Evolutionary conservation across 768 basidiomycete species (phyloP).

Genomic region (Psilocybe azurescens): DNA sequence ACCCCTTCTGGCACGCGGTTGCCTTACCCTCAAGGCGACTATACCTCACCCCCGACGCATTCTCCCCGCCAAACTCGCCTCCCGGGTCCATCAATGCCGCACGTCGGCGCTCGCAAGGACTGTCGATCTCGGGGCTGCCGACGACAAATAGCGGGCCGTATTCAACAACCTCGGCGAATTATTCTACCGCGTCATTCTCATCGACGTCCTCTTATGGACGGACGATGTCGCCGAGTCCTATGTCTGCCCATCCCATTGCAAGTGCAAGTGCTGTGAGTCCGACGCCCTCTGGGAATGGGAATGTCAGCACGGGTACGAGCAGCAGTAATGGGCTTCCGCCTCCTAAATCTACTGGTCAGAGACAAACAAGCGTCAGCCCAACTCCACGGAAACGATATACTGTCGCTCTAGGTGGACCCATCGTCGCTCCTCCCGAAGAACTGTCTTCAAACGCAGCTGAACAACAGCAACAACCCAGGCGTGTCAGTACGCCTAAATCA

Average conservation of each 20-base stretch:
- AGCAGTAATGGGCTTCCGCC: conserved; percentile 43
- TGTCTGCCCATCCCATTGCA: conserved; percentile 15
- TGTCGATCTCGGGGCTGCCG: conserved; percentile 51
- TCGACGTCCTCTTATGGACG: conserved; percentile 34
- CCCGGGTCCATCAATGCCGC: conserved; percentile 61
- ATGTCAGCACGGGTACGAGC: too few species aligned
- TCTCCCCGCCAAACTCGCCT: conserved; percentile 49
- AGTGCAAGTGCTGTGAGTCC: conserved; percentile 27
- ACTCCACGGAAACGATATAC: conserved; percentile 88
- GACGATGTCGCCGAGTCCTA: conserved; percentile 29
- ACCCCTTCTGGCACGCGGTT: conserved; percentile 58
- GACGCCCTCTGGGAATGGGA: conserved; percentile 16
- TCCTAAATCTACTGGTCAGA: conserved; percentile 41
- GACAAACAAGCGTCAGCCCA: conserved; percentile 65
- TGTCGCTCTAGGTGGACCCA: conserved; percentile 80
- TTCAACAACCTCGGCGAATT: conserved; percentile 23
- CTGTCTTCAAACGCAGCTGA: conserved; percentile 24
- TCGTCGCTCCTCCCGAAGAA: conserved; percentile 43
- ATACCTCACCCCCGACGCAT: conserved; percentile 67
- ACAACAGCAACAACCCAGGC: conserved; percentile 12
- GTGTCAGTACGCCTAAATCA: conserved; percentile 14
- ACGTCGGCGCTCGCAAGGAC: conserved; percentile 43
- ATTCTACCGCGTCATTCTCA: conserved; percentile 26
- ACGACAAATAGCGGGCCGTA: conserved; percentile 23
- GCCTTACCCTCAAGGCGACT: conserved; percentile 87